phyloP scores from a whole-genome alignment of 2,329 filamentous ascomycete species.

The Polychaeton citri region DNA sequence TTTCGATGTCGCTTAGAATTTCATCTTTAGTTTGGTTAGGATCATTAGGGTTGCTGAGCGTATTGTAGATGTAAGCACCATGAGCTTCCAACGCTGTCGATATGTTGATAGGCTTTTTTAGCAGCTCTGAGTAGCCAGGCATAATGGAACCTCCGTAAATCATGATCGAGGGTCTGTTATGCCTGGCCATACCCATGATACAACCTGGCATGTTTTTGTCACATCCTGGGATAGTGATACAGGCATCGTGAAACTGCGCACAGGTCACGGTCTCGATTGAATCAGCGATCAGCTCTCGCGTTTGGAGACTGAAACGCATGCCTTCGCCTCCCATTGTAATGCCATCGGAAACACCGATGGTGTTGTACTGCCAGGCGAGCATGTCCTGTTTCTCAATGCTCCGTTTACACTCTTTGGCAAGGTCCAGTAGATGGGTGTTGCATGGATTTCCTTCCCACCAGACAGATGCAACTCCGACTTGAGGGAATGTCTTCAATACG shows the following conservation, averaged over 20 bases:
- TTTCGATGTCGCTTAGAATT: slow-evolving; percentile 72
- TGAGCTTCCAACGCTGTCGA: slow-evolving; percentile 78
- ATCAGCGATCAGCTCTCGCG: slow-evolving; percentile 84
- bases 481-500: slow-evolving; percentile 79
- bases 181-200: slow-evolving; percentile 70
- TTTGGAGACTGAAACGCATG: slow-evolving; percentile 88
- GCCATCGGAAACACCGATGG: slow-evolving; percentile 71
- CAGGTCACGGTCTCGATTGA: slow-evolving; percentile 88
- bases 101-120: slow-evolving; percentile 70
- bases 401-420: slow-evolving; percentile 78
- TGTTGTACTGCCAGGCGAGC: slow-evolving; percentile 92
- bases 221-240: slow-evolving; percentile 83
- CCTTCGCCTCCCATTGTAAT: slow-evolving; percentile 95
- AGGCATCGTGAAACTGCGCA: slow-evolving; percentile 84
- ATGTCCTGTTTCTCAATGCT: slow-evolving; percentile 69
- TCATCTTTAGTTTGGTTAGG: slow-evolving; percentile 58
- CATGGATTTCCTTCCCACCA: slow-evolving; percentile 98
- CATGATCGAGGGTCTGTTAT: slow-evolving; percentile 89
- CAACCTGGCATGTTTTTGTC: slow-evolving; percentile 98
- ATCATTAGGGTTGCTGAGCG: slow-evolving; percentile 55
- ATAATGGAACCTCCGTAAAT: slow-evolving; percentile 87
- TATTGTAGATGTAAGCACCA: slow-evolving; percentile 69
- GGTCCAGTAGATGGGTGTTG: slow-evolving; percentile 65
- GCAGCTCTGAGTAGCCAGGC: slow-evolving; percentile 66
- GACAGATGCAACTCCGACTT: slow-evolving; percentile 80